A percentile compares a stretch with the other conserved stretches of the same genome.
Evolutionary conservation across 2,329 filamentous ascomycete genomes (phyloP).

Genomic region (Pseudocercospora cruenta): DNA sequence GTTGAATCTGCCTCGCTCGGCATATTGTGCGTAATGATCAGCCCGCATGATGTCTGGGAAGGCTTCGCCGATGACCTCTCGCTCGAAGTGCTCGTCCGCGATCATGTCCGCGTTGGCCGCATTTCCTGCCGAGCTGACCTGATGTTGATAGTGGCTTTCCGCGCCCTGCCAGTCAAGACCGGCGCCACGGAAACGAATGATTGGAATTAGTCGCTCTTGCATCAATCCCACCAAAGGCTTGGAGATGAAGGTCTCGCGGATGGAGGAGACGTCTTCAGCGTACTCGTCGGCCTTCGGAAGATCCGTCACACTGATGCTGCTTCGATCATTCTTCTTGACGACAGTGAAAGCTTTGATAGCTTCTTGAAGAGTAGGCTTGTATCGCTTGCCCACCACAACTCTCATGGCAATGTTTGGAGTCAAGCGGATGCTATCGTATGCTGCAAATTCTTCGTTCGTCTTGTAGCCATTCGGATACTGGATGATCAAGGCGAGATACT

Average conservation of each 20-base stretch:
- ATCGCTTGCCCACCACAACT: slow-evolving; percentile 70
- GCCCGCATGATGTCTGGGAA: slow-evolving; percentile 52
- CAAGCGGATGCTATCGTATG: slow-evolving; percentile 41
- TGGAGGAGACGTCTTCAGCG: slow-evolving; percentile 32
- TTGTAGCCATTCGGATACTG: slow-evolving; percentile 66
- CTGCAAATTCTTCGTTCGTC: slow-evolving; percentile 58
- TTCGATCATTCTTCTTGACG: slow-evolving; percentile 33
- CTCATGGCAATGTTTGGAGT: slow-evolving; percentile 60
- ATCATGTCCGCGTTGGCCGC: slow-evolving; percentile 27
- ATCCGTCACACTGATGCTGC: slow-evolving; percentile 18
- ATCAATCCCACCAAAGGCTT: slow-evolving; percentile 71
- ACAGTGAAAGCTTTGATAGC: slow-evolving; percentile 58
- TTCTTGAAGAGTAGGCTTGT: slow-evolving; percentile 68
- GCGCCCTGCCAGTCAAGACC: slow-evolving; percentile 69
- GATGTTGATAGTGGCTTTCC: slow-evolving; percentile 58
- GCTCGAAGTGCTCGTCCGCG: slow-evolving; percentile 45
- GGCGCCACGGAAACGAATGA: slow-evolving; percentile 60
- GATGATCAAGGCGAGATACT: slow-evolving; percentile 76
- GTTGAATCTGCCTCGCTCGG: slow-evolving; percentile 11
- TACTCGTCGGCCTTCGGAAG: slow-evolving; percentile 34
- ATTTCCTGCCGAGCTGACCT: not conserved
- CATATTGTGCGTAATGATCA: slow-evolving; percentile 58
- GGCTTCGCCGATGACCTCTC: slow-evolving; percentile 35
- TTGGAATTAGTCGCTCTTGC: slow-evolving; percentile 66
- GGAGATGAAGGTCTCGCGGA: slow-evolving; percentile 70